These are phyloP conservation scores for Senecio squalidus DNA, from an alignment of 140 eudicot species.

Conservation along the genomic window DNA sequence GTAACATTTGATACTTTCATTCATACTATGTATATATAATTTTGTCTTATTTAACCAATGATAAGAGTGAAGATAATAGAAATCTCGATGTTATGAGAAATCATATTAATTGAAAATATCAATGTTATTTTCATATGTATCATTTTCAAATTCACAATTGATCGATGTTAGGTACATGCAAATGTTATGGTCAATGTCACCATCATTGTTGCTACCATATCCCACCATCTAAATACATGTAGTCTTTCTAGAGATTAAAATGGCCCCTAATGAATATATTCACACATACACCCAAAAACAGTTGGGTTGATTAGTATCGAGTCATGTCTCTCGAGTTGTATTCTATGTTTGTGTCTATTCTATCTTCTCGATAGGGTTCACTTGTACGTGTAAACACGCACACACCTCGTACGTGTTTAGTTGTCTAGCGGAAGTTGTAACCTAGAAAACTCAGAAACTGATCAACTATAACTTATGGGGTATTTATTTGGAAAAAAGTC, in stretches of 20 bases:
- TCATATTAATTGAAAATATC: conserved; percentile 24
- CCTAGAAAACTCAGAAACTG: too few species aligned
- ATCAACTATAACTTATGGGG: not conserved
- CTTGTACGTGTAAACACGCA: too few species aligned
- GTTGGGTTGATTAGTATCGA: not conserved
- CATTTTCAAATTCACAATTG: conserved; percentile 14
- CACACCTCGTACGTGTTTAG: too few species aligned
- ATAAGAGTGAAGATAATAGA: not conserved
- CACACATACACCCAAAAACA: too few species aligned
- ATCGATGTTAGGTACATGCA: conserved; percentile 18
- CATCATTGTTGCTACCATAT: conserved; percentile 10
- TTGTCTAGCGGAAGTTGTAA: too few species aligned
- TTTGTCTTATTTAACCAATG: not conserved
- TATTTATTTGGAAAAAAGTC: not conserved
- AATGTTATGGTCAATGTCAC: conserved; percentile 12
- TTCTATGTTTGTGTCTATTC: too few species aligned
- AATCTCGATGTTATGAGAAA: conserved; percentile 2
- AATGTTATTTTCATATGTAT: conserved; percentile 27
- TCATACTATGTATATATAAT: not conserved
- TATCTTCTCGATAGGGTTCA: too few species aligned
- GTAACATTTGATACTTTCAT: not conserved
- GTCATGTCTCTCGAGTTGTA: too few species aligned
- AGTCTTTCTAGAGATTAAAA: not conserved
- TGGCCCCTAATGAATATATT: not conserved
- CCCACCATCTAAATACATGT: conserved; percentile 8